Evolutionary conservation across 805 yeast genomes (phyloP), one percentile per base, ranked within the genome.

Genomic region (Yamadazyma akitaensis): DNA sequence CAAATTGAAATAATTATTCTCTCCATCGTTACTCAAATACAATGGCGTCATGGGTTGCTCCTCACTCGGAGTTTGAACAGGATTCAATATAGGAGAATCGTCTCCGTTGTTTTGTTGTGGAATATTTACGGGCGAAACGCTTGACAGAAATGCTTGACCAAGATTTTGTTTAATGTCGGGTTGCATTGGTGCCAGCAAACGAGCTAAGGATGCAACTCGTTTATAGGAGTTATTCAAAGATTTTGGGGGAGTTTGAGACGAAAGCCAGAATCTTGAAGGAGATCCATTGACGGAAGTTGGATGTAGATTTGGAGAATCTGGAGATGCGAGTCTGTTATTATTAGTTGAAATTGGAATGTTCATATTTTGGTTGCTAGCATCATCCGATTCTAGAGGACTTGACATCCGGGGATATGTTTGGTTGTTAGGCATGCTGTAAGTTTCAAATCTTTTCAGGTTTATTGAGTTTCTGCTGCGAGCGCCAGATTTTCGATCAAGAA

Each of bases 251-350:
- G 83, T 76, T 43, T 74, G 75, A 17, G 76, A 70, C n/a, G 73
- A 67, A 38, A 80, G 61, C 72, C 79, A 74, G 50, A 79, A 77
- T 41, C 77, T 60, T 4, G 82, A 77, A 1, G 84, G 84, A 0
- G 82, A 77, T 5, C 79, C 81, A 2, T 77, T 75, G 13, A 79
- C 41, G 4, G 81, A 76, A 0, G 75, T 70, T 2, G 84, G 82
- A 37, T 65, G 73, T 43, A 80, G 62, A 44, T 68, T 67, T 0
- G 84, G 84, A 0, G 82, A 77, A 43, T 75, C 81, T 0, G 84
- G 82, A 10, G 62, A 48, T 43, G 43, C 41, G 28, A 49, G 51
- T 48, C 40, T 51, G 49, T 48, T 33, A 17, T 45, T 47, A 16
- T 25, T 26, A 12, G 21, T 24, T 12, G 17, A 17, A 37, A 61